phyloP scores from a whole-genome alignment of 257 asterid species.

The Fraxinus excelsior region DNA sequence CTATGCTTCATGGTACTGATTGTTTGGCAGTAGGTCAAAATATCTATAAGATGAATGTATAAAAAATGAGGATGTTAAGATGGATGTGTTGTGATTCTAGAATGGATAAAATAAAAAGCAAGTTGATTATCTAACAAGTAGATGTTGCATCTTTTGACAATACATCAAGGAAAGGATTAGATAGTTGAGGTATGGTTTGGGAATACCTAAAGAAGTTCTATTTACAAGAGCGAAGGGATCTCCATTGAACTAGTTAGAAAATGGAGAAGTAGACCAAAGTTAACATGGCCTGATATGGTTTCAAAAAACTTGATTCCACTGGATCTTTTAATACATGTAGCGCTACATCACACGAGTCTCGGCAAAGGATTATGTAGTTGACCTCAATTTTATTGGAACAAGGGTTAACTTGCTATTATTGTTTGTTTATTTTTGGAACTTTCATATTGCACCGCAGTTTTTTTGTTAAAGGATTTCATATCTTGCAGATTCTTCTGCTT shows the following conservation, averaged over 20 bases:
- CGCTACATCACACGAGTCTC: neutral
- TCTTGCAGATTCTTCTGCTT: slow-evolving; percentile 81
- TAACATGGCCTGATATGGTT: neutral
- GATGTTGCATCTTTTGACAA: neutral
- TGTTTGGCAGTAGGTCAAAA: neutral
- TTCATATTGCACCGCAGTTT: slow-evolving; percentile 18
- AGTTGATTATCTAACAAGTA: neutral
- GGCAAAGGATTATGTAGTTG: neutral
- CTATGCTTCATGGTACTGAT: neutral
- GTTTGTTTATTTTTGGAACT: neutral
- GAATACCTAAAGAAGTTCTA: neutral
- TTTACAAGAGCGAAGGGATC: neutral
- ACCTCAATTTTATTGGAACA: neutral
- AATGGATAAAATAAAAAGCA: neutral
- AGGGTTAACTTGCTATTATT: neutral
- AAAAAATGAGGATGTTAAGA: neutral
- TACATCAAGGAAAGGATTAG: neutral
- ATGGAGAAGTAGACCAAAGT: neutral
- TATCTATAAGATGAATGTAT: neutral
- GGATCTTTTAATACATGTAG: neutral
- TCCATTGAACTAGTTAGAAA: neutral
- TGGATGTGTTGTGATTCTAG: neutral
- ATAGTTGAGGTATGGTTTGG: neutral
- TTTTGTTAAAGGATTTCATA: slow-evolving; percentile 7
- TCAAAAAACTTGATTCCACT: neutral